Evolutionary conservation across 2,329 filamentous ascomycete genomes (phyloP), one percentile per base, ranked within the genome.

Genomic region (Phyllosticta ampelicida): DNA sequence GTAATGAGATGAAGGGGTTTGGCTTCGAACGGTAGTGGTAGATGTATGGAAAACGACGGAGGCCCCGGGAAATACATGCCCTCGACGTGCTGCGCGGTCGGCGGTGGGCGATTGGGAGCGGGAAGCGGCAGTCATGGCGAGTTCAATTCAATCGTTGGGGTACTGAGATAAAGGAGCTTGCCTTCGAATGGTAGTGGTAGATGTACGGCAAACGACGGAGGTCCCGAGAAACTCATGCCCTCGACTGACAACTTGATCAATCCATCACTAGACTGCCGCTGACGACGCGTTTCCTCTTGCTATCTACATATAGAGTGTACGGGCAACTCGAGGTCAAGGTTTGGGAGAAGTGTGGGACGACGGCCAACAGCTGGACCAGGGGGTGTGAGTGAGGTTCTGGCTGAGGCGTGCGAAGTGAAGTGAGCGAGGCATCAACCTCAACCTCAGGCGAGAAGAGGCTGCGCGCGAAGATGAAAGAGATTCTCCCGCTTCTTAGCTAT

Each of bases 91-190:
- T n/a, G 72, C 78, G 49, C 67, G 74, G n/a, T 74, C 74, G 11
- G 75, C 75, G 62, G 74, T 71, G 62, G 77, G 75, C 6, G 80
- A 77, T 58, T 96, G 90, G 89, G 92, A 96, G 66, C 81, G 92
- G 48, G 94, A 97, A 74, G 86, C 91, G 53, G 90, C 91, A 1
- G 91, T 97, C 53, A 96, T 97, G 92, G 87, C 95, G 49, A 86
- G 88, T 55, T 89, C 89, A n/a, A n/a, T n/a, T n/a, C n/a, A 65
- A 84, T 96, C 5, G 78, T 90, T 54, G 79, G 80, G n/a, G 70
- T 73, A n/a, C 63, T 82, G 36, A 44, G 36, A 44, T 44, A 16
- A 44, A 44, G 36, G 23, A 16, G 16, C 36, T 18, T 44, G 36
- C 13, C 36, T n/a, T 44, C n/a, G 30, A 11, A 44, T 44, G 30